Evolutionary conservation across 371 early-diverging fungal species (phyloP), one percentile per base, ranked within the genome.

Genomic region (Mortierella sp.): DNA sequence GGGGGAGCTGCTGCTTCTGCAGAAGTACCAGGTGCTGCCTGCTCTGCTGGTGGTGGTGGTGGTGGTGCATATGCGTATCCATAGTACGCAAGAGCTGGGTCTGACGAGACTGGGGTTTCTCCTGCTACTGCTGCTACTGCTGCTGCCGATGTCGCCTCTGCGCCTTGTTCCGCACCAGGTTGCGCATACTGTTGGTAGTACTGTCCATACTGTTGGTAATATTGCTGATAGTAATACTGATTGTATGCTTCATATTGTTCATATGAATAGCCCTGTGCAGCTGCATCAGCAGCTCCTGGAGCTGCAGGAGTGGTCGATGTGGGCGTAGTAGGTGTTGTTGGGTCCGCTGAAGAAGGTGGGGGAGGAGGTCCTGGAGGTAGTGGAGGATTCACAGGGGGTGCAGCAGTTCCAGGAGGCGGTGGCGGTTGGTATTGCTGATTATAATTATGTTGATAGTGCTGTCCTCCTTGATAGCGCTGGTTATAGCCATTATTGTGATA

Each of bases 201-300:
- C 46, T 82, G 71, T 24, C 63, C 60, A 29, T 74, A 74, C 24
- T 74, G 74, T 49, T 74, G 74, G 37, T 67, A 74, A 44, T 67
- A 67, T 49, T 70, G 69, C 29, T 66, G 71, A 67, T 83, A 81
- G 29, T 81, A 79, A 56, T 83, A 81, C 52, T 83, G 79, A 34
- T 77, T 74, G 60, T 83, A 83, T 27, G 79, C 80, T 31, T 74
- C 77, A 54, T 79, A 79, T 45, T 79, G 78, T 54, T 81, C 83
- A 28, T 83, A 82, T 40, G 71, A 62, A 41, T 76, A 74, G 27
- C 65, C 77, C 40, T 60, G 65, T 6, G 54, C 47, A 19, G 54
- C 43, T 8, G 59, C 29, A 14, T 51, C 47, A 53, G 51, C 54
- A 9, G 68, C 12, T 16, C 63, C 54, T 19, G 60, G 29, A 10